These are phyloP conservation scores for Rhodomyrtus tomentosa DNA, from an alignment of 345 rosid genomes.

Conservation along the genomic window DNA sequence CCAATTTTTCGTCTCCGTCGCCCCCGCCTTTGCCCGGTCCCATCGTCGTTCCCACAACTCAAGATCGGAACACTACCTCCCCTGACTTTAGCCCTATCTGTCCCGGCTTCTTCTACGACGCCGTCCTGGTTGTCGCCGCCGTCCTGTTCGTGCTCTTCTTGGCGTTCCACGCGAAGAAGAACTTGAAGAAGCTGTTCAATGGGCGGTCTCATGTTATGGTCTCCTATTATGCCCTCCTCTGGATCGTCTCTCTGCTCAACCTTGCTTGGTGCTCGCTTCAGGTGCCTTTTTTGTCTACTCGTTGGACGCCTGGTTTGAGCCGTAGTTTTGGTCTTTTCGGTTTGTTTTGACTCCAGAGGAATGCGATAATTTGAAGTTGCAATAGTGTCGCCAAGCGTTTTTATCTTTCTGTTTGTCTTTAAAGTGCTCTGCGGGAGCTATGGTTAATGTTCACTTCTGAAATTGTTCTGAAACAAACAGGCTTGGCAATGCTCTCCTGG, in stretches of 20 bases:
- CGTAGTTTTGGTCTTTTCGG: neutral
- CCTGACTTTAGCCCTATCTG: slow-evolving; percentile 8
- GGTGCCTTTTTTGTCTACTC: slow-evolving; percentile 7
- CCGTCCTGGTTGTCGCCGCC: slow-evolving; percentile 22
- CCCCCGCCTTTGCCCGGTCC: neutral
- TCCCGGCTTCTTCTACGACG: slow-evolving; percentile 24
- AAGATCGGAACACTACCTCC: neutral
- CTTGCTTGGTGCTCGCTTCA: slow-evolving; percentile 53
- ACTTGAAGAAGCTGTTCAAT: slow-evolving; percentile 28
- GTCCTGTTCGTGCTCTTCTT: slow-evolving; percentile 33
- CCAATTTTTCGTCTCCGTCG: slow-evolving; percentile 4
- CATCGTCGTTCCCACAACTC: neutral
- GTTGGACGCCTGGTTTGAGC: neutral
- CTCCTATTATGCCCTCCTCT: slow-evolving; percentile 42
- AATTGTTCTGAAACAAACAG: slow-evolving; percentile 16
- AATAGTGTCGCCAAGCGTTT: neutral
- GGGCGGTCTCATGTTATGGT: slow-evolving; percentile 38
- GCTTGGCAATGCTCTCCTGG: slow-evolving; percentile 79
- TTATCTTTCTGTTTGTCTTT: neutral
- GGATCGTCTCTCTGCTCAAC: slow-evolving; percentile 34
- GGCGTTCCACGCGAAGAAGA: slow-evolving; percentile 37
- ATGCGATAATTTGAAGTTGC: too few relatives aligned
- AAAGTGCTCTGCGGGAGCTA: neutral
- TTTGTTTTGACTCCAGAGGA: neutral
- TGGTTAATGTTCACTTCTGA: neutral